These are phyloP conservation scores for Leccinum longicurvipes DNA, from an alignment of 768 basidiomycete species.

Conservation along the genomic window DNA sequence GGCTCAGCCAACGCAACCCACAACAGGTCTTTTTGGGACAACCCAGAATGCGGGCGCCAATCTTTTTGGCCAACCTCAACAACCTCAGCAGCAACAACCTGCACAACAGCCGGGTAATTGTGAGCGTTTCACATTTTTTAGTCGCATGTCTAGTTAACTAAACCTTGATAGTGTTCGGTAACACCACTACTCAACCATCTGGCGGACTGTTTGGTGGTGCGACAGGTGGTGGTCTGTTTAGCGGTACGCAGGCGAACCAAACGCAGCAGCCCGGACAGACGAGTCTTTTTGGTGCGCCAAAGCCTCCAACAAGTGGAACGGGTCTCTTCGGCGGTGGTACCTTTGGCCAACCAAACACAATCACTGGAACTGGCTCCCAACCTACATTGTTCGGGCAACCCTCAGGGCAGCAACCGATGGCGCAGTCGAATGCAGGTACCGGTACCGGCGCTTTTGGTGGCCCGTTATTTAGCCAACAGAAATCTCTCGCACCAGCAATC, in stretches of 20 bases:
- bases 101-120: conserved; percentile 37
- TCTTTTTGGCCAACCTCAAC: conserved; percentile 34
- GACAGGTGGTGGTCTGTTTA: conserved; percentile 34
- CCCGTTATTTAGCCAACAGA: conserved; percentile 47
- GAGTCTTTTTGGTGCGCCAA: conserved; percentile 29
- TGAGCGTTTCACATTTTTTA: conserved; percentile 20
- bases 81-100: conserved; percentile 35
- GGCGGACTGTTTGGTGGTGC: conserved; percentile 38
- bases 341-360: conserved; percentile 41
- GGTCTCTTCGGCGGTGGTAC: conserved; percentile 51
- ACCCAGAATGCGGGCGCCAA: conserved; percentile 19
- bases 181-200: conserved; percentile 25
- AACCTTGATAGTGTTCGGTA: conserved; percentile 36
- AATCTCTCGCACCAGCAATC: conserved; percentile 49
- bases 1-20: conserved; percentile 22
- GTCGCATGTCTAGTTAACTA: conserved; percentile 5
- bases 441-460: conserved; percentile 36
- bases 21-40: conserved; percentile 31
- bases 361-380: conserved; percentile 29
- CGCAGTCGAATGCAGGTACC: conserved; percentile 36
- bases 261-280: conserved; percentile 36
- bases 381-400: conserved; percentile 50
- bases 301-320: conserved; percentile 31
- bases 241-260: conserved; percentile 33
- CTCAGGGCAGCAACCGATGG: conserved; percentile 40